A percentile compares a stretch with the other conserved stretches of the same genome.
Conservation (phyloP, 2,329 filamentous ascomycete species). For the Hypomyces rosellus region DNA sequence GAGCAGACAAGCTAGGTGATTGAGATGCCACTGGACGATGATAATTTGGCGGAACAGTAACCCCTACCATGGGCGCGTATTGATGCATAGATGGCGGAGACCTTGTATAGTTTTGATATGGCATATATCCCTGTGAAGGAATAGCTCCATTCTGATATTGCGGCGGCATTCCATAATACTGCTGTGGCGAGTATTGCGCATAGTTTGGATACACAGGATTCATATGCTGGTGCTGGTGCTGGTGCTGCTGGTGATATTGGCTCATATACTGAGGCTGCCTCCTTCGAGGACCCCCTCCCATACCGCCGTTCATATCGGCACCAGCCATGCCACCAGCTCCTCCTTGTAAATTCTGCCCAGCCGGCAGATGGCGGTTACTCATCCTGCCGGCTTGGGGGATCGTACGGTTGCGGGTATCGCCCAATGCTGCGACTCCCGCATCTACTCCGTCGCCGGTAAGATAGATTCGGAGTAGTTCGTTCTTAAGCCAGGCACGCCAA, state of each 20-base stretch:
- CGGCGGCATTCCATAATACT: slow-evolving; percentile 50
- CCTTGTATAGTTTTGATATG: slow-evolving; percentile 43
- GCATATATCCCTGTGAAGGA: slow-evolving; percentile 40
- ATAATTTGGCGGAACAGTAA: slow-evolving; percentile 41
- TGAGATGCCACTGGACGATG: slow-evolving; percentile 39
- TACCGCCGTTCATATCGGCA: slow-evolving; percentile 30
- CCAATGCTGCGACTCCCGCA: slow-evolving; percentile 29
- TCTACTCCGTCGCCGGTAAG: slow-evolving; percentile 14
- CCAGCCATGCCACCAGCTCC: slow-evolving; percentile 28
- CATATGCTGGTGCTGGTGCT: slow-evolving; percentile 38
- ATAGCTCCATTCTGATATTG: slow-evolving; percentile 51
- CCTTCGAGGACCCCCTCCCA: slow-evolving; percentile 33
- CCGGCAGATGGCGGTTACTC: slow-evolving; percentile 70
- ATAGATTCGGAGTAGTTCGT: neutral
- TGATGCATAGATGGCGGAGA: slow-evolving; percentile 49
- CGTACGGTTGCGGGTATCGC: slow-evolving; percentile 27
- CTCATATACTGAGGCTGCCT: slow-evolving; percentile 32
- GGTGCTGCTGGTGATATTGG: slow-evolving; percentile 34
- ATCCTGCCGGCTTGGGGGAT: slow-evolving; percentile 65
- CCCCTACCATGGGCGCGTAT: slow-evolving; percentile 47
- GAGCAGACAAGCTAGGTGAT: slow-evolving; percentile 49
- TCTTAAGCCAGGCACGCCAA: neutral
- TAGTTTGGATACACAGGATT: slow-evolving; percentile 46
- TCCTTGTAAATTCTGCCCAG: slow-evolving; percentile 59
- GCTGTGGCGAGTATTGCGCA: slow-evolving; percentile 41